Conservation (phyloP, 1,284 basidiomycete genomes). For the Moesziomyces sp. region DNA sequence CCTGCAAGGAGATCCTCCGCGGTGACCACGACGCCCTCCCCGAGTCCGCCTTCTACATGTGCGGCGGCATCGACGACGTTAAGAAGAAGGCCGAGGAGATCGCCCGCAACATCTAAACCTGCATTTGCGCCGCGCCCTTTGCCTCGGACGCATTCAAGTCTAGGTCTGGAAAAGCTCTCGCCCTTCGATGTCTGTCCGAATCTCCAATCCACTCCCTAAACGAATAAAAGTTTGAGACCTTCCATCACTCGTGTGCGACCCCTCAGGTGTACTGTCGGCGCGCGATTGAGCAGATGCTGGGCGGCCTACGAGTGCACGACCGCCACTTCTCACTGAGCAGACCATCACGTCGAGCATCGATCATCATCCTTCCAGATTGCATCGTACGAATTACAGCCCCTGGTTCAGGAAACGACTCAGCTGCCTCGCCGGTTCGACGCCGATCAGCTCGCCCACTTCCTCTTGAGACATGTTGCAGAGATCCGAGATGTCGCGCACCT, state of each 20-base stretch:
- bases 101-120: conserved; percentile 69
- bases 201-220: conserved; percentile 10
- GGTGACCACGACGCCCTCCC: conserved; percentile 88
- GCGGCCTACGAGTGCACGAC: too few relatives aligned
- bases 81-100: conserved; percentile 95
- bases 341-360: background rate
- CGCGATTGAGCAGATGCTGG: background rate
- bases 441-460: conserved; percentile 80
- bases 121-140: background rate
- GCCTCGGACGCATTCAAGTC: conserved; percentile 1
- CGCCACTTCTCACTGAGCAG: too few relatives aligned
- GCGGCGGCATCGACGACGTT: conserved; percentile 92
- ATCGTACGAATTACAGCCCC: conserved; percentile 6
- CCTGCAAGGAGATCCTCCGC: conserved; percentile 80
- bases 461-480: conserved; percentile 77
- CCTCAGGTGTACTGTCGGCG: background rate
- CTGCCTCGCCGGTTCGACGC: conserved; percentile 81
- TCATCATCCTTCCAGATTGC: background rate
- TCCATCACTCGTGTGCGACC: background rate
- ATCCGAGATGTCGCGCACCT: conserved; percentile 79
- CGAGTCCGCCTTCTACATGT: conserved; percentile 76
- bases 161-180: conserved; percentile 4
- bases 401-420: conserved; percentile 68
- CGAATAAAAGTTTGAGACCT: conserved; percentile 20
- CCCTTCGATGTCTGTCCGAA: conserved; percentile 13